Base-by-base conservation (phyloP, 495 filamentous ascomycete genomes). In the Penicillium ucsense region DNA sequence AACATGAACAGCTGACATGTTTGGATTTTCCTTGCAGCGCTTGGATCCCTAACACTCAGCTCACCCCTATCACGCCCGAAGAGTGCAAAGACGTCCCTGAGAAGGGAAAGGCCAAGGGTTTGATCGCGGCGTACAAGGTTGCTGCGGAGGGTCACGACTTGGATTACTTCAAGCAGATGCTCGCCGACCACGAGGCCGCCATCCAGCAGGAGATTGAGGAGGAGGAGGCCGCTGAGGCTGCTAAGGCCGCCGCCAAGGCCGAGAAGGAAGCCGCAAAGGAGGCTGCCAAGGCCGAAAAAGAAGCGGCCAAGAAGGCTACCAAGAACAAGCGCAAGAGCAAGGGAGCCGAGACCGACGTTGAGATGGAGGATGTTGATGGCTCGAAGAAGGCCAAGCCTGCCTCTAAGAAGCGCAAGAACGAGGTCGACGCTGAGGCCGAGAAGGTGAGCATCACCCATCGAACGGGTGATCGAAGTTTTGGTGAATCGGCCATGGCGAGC, bases 41-140 rank as follows among this genome's bases (percentile, higher is more conserved):
- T 8, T 96, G 88, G 87, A 84, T 89, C 31, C 73, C 79, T 33
- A 95, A 95, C 62, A 81, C 80, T 10, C 81, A 85, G 41, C 76
- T 96, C 6, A 77, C 77, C 33, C 80, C 86, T 7, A 73, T 94
- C 27, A 82, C 90, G 52, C 68, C 82, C 32, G 76, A 78, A n/a
- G 72, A 79, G 1, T 80, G 87, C 54, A 78, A 78, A 41, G 67
- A 79, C 30, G 61, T 82, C 46, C 71, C 81, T 20, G 74, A 81
- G 49, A 76, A 81, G 50, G 83, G 82, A 63, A 92, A 88, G 77
- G 70, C 78, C 12, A 94, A 91, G 66, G 67, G 75, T 40, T 68
- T 95, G 6, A 67, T 84, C 52, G 74, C 74, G 30, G 90, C 90
- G 3, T 89, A 88, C 61, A 57, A 75, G 35, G 71, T 92, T 47